Conservation (phyloP, 495 filamentous ascomycete species). For the Astrocystis sublimbata region DNA sequence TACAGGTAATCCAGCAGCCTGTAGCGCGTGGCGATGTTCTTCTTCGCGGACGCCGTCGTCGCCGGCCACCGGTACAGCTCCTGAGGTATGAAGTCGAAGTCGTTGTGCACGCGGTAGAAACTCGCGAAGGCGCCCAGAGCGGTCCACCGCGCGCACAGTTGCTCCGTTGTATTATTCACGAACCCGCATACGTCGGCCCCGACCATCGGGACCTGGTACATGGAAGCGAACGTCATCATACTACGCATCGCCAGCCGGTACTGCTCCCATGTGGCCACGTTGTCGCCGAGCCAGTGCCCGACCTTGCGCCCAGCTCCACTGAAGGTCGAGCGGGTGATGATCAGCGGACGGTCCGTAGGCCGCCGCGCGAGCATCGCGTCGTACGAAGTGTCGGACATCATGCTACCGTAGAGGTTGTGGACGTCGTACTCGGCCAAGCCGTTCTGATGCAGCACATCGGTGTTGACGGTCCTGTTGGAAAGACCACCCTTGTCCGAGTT, state of each 20-base stretch:
- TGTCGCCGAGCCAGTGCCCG: conserved; percentile 90
- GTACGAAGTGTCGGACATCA: conserved; percentile 74
- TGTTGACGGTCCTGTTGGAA: conserved; percentile 72
- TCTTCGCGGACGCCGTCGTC: conserved; percentile 66
- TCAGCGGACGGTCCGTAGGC: conserved; percentile 65
- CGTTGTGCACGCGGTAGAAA: conserved; percentile 79
- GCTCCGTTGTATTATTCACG: conserved; percentile 67
- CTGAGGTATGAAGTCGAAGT: conserved; percentile 50
- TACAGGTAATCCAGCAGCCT: conserved; percentile 80
- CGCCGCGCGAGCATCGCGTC: conserved; percentile 69
- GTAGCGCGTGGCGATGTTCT: conserved; percentile 75
- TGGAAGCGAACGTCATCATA: conserved; percentile 71
- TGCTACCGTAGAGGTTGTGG: conserved; percentile 83
- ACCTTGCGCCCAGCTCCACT: conserved; percentile 75
- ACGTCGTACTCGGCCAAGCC: conserved; percentile 73
- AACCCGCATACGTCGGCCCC: conserved; percentile 85
- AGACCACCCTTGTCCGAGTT: conserved; percentile 59
- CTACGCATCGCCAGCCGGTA: conserved; percentile 69
- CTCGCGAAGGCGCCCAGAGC: conserved; percentile 77
- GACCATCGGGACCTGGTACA: conserved; percentile 87
- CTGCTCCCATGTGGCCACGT: conserved; percentile 69
- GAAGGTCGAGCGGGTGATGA: conserved; percentile 86
- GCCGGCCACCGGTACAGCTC: conserved; percentile 76
- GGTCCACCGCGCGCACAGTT: conserved; percentile 82
- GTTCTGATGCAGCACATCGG: conserved; percentile 71